Evolutionary conservation across 768 basidiomycete genomes (phyloP).

Genomic region (Rhodotorula babjevae): DNA sequence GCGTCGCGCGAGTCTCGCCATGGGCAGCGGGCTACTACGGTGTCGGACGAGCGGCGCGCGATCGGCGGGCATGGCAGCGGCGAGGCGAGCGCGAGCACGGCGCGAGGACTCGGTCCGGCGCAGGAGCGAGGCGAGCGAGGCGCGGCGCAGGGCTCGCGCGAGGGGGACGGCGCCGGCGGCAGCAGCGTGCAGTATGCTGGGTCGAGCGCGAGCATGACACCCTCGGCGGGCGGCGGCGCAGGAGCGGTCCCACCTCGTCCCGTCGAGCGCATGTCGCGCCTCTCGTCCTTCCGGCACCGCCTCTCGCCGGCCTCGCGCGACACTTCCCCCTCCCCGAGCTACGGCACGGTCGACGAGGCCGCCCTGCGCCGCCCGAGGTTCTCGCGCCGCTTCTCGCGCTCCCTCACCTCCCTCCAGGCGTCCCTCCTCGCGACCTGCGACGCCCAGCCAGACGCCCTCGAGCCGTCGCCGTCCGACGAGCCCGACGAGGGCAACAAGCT

Average conservation of each 20-base stretch:
- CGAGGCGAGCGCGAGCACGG: too few relatives aligned
- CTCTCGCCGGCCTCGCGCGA: neutral
- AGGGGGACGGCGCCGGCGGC: too few relatives aligned
- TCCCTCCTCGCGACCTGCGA: neutral
- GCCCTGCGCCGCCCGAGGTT: neutral
- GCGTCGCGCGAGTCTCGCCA: too few relatives aligned
- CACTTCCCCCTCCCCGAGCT: neutral
- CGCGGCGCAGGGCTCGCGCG: too few relatives aligned
- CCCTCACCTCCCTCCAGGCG: conserved; percentile 8
- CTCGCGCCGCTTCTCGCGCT: conserved; percentile 16
- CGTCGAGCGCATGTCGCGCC: neutral
- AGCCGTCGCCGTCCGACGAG: neutral
- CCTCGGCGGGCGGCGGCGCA: too few relatives aligned
- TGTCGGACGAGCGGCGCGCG: too few relatives aligned
- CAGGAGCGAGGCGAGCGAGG: too few relatives aligned
- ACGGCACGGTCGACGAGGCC: too few relatives aligned
- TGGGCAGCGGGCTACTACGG: neutral
- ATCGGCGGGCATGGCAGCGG: too few relatives aligned
- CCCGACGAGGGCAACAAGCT: neutral
- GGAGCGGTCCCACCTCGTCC: neutral
- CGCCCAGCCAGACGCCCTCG: neutral
- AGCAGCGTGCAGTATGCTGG: too few relatives aligned
- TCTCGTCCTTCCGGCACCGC: neutral
- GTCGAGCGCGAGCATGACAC: too few relatives aligned
- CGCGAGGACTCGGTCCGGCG: too few relatives aligned